Percentiles rank a stretch among this genome's conserved stretches.
These are phyloP conservation scores for Pleurotus eryngii DNA, from an alignment of 768 basidiomycete genomes.

Conservation along the genomic window DNA sequence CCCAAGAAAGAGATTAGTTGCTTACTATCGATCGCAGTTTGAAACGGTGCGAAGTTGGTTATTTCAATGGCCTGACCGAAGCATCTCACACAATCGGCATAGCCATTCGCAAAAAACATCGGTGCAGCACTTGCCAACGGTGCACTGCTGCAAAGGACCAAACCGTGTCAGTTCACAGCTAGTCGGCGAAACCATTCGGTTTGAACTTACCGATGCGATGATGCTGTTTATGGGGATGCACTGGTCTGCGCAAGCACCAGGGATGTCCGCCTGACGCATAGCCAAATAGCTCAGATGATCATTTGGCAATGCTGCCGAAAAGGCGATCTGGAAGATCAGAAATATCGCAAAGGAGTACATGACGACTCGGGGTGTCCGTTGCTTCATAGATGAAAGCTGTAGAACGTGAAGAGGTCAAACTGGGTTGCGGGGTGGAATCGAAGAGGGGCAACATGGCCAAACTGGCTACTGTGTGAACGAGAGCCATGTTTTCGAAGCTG, in stretches of 20 bases:
- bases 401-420: too few species aligned
- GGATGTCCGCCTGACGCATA: slow-evolving; percentile 1
- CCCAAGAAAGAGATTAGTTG: not conserved
- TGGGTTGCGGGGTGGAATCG: too few species aligned
- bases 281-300: slow-evolving; percentile 4
- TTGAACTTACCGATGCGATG: slow-evolving; percentile 4
- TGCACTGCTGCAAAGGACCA: slow-evolving; percentile 1
- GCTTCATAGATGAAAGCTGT: too few species aligned
- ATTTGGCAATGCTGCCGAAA: not conserved
- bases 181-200: not conserved
- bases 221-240: slow-evolving; percentile 1
- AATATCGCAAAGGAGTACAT: too few species aligned
- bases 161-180: not conserved
- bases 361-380: too few species aligned
- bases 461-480: not conserved
- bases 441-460: too few species aligned
- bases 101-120: slow-evolving; percentile 2
- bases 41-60: slow-evolving; percentile 1
- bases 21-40: slow-evolving; percentile 4
- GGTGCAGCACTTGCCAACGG: slow-evolving; percentile 1
- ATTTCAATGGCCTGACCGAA: not conserved
- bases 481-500: not conserved
- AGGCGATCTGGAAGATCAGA: not conserved
- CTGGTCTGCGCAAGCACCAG: not conserved
- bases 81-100: slow-evolving; percentile 5